Base-by-base conservation (phyloP, 164 flowering plant genomes). In the Aristolochia fimbriata region DNA sequence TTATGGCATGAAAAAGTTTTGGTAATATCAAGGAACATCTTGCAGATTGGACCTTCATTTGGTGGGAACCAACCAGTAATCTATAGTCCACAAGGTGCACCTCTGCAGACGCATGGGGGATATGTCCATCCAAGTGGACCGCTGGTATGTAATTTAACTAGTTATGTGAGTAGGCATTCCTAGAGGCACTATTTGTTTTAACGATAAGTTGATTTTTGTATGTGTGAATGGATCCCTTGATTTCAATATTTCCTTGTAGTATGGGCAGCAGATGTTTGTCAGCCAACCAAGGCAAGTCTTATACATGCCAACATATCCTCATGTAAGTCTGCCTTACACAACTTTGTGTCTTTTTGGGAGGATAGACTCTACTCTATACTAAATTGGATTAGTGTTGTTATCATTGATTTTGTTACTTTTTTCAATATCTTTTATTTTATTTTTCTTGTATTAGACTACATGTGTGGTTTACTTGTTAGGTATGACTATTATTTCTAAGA, bases 71-170 rank as follows among this genome's bases (percentile, higher is more conserved):
- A 85, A 61, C 93, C 88, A 63, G 76, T 87, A 55, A 65, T 93
- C 46, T 82, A 76, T 65, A 83, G 77, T 73, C 79, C 80, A 23
- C 91, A 72, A 65, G 76, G 68, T 68, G 71, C 83, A 47, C 74
- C 81, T 41, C 48, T 83, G 69, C 91, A 78, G 60, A 59, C 89
- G 25, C 85, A 86, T 53, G 95, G 85, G 64, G 76, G 80, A 53
- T 93, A 79, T 73, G 77, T 78, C 66, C 90, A 78, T 71, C 84
- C 97, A 51, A 87, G 77, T 83, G 95, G 82, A 52, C 94, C 90
- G 66, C 82, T 86, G 78, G 84, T 79, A 69, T 59, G 74, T 64
- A 21, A 15, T 27, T 43, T 22, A 13, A 27, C 5, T 27, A 27
- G 1, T 37, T 7, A 7, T 37, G 3, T 31, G 1, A 7, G 43